Percentiles rank a stretch among this genome's conserved stretches.
Evolutionary conservation across 2,329 filamentous ascomycete genomes (phyloP).

Genomic region (Neocucurbitaria cava): DNA sequence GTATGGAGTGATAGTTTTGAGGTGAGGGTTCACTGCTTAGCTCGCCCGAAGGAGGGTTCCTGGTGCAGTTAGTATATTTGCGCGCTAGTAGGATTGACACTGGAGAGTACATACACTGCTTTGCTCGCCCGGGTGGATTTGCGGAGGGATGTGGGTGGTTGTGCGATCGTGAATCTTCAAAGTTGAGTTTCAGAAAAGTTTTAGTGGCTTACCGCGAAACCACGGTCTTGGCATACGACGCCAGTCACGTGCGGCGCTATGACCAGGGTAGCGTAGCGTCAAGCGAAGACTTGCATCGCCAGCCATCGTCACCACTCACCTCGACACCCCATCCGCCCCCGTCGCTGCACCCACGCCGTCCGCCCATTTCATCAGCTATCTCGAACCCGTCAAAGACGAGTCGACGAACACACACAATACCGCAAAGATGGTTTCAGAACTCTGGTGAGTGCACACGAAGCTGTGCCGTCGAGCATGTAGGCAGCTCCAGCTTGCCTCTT

Average conservation of each 20-base stretch:
- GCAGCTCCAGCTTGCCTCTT: conserved; percentile 48
- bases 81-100: neutral
- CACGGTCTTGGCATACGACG: conserved; percentile 22
- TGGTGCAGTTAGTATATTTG: conserved; percentile 2
- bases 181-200: conserved; percentile 18
- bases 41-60: conserved; percentile 44
- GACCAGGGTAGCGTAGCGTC: conserved; percentile 20
- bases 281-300: conserved; percentile 36
- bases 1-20: conserved; percentile 4
- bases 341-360: conserved; percentile 35
- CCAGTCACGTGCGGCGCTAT: conserved; percentile 31
- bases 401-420: conserved; percentile 28
- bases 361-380: conserved; percentile 41
- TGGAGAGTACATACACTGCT: conserved; percentile 37
- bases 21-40: conserved; percentile 42
- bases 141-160: conserved; percentile 18
- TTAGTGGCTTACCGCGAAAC: conserved; percentile 5
- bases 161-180: conserved; percentile 3
- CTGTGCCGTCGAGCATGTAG: conserved; percentile 34
- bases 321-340: conserved; percentile 36
- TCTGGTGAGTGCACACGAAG: conserved; percentile 71
- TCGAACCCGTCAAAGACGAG: conserved; percentile 24
- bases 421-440: conserved; percentile 76
- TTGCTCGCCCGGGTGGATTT: conserved; percentile 36
- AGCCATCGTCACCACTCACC: conserved; percentile 46